These are phyloP conservation scores for Naematelia encephala DNA, from an alignment of 768 basidiomycete species.

Conservation along the genomic window DNA sequence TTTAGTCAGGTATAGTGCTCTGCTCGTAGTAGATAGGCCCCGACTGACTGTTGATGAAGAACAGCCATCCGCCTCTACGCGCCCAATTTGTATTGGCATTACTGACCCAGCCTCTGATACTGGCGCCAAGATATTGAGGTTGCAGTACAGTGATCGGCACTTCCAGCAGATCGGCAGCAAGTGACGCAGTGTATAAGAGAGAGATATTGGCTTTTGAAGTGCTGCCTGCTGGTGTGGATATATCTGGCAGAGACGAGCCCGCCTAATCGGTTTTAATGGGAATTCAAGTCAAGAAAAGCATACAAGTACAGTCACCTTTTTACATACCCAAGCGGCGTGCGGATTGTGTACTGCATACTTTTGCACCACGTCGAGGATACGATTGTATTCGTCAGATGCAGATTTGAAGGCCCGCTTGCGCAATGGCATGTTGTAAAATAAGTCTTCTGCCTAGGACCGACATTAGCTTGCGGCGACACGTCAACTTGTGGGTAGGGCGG, in stretches of 20 bases:
- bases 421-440: constrained; percentile 90
- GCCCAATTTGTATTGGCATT: constrained; percentile 78
- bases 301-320: constrained; percentile 67
- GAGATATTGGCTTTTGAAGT: constrained; percentile 68
- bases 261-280: no score
- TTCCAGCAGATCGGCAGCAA: constrained; percentile 69
- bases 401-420: constrained; percentile 80
- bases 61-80: constrained; percentile 75
- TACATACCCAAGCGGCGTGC: constrained; percentile 79
- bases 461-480: no score
- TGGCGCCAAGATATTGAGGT: constrained; percentile 60
- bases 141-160: constrained; percentile 35
- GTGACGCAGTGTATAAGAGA: constrained; percentile 71
- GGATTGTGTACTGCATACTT: constrained; percentile 95
- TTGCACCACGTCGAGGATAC: constrained; percentile 85
- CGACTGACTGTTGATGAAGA: constrained; percentile 89
- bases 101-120: constrained; percentile 70
- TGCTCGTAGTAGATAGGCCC: neutral
- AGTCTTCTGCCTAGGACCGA: constrained; percentile 74
- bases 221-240: constrained; percentile 72
- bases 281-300: no score
- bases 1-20: neutral
- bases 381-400: constrained; percentile 82
- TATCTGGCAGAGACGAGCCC: constrained; percentile 69
- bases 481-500: no score